These are phyloP conservation scores for Umbelopsis sp. DNA, from an alignment of 192 early-diverging fungal genomes.

Conservation along the genomic window DNA sequence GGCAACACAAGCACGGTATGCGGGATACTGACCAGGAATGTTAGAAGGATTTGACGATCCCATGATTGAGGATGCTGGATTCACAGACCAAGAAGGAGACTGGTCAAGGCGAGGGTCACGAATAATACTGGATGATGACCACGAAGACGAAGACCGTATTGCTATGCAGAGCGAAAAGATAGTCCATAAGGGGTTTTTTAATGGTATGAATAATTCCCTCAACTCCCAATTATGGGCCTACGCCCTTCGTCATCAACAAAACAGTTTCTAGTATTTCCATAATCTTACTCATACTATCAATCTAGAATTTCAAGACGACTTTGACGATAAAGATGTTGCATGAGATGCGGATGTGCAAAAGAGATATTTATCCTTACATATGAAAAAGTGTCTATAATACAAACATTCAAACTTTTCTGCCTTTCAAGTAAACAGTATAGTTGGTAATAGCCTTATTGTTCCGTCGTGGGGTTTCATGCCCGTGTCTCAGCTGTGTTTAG, in stretches of 20 bases:
- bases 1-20: background rate
- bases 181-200: constrained; percentile 5
- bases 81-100: background rate
- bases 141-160: constrained; percentile 9
- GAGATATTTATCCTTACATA: no score
- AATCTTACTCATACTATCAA: background rate
- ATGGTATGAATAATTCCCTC: background rate
- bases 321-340: constrained; percentile 15
- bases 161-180: background rate
- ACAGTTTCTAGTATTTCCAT: background rate
- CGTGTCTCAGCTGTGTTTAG: background rate
- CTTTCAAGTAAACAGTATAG: no score
- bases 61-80: constrained; percentile 6
- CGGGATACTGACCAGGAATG: background rate
- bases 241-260: no score
- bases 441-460: no score
- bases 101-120: constrained; percentile 7
- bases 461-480: no score
- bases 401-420: no score
- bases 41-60: constrained; percentile 12
- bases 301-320: background rate
- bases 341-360: background rate
- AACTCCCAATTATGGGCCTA: no score
- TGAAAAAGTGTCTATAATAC: no score
- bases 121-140: constrained; percentile 10